Conservation (phyloP, 1,284 basidiomycete species). For the Ganoderma lucidum region DNA sequence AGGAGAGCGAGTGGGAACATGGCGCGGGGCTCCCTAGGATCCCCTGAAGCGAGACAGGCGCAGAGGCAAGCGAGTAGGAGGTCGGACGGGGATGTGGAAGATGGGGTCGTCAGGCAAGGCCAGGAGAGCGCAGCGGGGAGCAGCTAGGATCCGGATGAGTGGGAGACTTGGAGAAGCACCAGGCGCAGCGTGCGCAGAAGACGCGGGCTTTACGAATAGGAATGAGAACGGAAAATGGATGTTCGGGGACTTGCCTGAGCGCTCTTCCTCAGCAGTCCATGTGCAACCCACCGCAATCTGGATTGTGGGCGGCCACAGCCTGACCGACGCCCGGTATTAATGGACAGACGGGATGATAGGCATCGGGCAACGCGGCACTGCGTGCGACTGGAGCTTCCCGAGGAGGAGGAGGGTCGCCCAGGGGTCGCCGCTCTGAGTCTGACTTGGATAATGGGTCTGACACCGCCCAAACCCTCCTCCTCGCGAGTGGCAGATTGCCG, state of each 20-base stretch:
- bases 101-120: background rate
- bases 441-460: background rate
- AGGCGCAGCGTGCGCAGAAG: background rate
- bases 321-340: background rate
- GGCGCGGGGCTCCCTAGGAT: slow-evolving; percentile 5
- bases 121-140: slow-evolving; percentile 3
- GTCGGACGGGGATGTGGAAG: background rate
- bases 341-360: background rate
- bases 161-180: background rate
- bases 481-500: background rate
- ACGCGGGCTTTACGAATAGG: slow-evolving; percentile 3
- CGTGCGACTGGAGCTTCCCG: background rate
- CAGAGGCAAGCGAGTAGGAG: background rate
- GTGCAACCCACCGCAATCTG: background rate
- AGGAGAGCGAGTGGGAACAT: slow-evolving; percentile 23
- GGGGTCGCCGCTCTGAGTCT: background rate
- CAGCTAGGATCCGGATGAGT: background rate
- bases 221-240: background rate
- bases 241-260: background rate
- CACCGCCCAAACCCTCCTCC: background rate
- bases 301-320: background rate
- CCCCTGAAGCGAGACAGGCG: background rate
- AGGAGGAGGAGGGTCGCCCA: too few species aligned
- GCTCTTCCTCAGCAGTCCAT: background rate
- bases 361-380: background rate